phyloP scores from a whole-genome alignment of 1,139 yeast species.

The Scheffersomyces titani region DNA sequence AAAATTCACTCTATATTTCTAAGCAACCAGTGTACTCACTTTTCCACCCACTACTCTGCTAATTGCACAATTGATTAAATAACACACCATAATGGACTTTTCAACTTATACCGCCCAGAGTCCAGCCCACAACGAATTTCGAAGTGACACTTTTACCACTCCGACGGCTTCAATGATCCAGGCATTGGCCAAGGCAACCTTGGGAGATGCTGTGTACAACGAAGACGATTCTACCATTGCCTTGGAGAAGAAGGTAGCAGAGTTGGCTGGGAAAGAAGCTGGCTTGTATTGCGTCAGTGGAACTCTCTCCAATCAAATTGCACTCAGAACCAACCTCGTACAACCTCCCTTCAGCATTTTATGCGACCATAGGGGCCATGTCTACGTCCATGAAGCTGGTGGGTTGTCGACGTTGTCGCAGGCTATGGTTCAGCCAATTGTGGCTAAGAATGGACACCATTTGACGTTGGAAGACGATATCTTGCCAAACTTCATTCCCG shows the following conservation, averaged over 20 bases:
- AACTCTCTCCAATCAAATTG: slow-evolving; percentile 88
- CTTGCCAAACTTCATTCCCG: slow-evolving; percentile 61
- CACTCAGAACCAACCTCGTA: slow-evolving; percentile 68
- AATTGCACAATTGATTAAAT: not conserved
- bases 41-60: not conserved
- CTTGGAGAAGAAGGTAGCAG: slow-evolving; percentile 67
- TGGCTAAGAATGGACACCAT: slow-evolving; percentile 71
- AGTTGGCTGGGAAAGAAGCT: slow-evolving; percentile 77
- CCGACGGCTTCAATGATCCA: slow-evolving; percentile 44
- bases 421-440: slow-evolving; percentile 88
- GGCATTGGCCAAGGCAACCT: slow-evolving; percentile 47
- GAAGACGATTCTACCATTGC: slow-evolving; percentile 74
- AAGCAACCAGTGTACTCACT: not conserved
- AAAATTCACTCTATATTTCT: not conserved
- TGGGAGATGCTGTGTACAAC: slow-evolving; percentile 85
- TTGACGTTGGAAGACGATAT: slow-evolving; percentile 77
- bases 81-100: slow-evolving; percentile 5
- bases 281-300: slow-evolving; percentile 88
- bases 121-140: slow-evolving; percentile 41
- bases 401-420: slow-evolving; percentile 88
- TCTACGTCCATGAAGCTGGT: slow-evolving; percentile 83
- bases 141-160: slow-evolving; percentile 51
- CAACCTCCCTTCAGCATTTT: slow-evolving; percentile 88
- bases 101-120: slow-evolving; percentile 11
- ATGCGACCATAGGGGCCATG: slow-evolving; percentile 86